phyloP scores from a whole-genome alignment of 345 rosid species.

The Bruguiera sexangula region DNA sequence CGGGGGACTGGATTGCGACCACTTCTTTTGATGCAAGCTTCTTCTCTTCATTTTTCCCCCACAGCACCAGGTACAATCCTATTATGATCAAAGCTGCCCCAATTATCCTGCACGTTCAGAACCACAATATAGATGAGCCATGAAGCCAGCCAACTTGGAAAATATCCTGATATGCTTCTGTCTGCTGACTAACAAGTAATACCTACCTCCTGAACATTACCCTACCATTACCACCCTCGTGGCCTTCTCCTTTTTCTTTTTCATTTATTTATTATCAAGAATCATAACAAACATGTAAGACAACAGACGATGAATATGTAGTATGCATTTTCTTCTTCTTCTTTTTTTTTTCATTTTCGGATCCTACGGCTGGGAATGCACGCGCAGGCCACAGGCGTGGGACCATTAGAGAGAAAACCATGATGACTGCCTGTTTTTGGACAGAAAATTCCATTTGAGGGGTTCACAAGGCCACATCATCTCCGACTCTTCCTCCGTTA shows the following conservation, averaged over 20 bases:
- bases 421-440: not conserved
- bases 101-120: slow-evolving; percentile 53
- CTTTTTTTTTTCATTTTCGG: too few species aligned
- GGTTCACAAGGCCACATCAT: too few species aligned
- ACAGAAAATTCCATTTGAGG: too few species aligned
- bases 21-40: slow-evolving; percentile 54
- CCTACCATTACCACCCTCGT: slow-evolving; percentile 1
- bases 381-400: not conserved
- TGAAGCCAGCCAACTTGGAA: not conserved
- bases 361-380: slow-evolving; percentile 18
- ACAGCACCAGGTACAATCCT: slow-evolving; percentile 84
- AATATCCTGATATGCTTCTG: not conserved
- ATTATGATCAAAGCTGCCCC: slow-evolving; percentile 79
- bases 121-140: slow-evolving; percentile 2
- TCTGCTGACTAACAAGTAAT: not conserved
- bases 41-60: slow-evolving; percentile 86
- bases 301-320: too few species aligned
- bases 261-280: too few species aligned
- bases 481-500: too few species aligned
- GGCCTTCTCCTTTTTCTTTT: not conserved
- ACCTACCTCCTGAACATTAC: not conserved
- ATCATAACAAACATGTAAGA: too few species aligned
- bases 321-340: too few species aligned
- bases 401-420: not conserved
- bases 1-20: slow-evolving; percentile 52